These are phyloP conservation scores for Monosporascus ibericus DNA, from an alignment of 2,329 filamentous ascomycete species.

Conservation along the genomic window DNA sequence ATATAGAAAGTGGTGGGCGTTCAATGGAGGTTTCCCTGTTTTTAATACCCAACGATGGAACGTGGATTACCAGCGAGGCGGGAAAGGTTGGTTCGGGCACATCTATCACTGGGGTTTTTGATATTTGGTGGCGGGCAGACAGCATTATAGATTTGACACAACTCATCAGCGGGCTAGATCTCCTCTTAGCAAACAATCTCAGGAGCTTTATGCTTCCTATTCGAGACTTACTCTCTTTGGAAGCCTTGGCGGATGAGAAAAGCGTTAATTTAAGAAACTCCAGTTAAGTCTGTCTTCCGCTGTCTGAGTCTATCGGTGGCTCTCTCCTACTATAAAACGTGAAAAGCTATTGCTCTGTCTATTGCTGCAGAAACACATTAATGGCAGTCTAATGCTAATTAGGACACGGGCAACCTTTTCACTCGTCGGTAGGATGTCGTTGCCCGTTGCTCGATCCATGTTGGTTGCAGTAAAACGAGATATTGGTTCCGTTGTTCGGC, in stretches of 20 bases:
- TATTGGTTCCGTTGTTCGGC: too few species aligned
- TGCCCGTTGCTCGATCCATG: too few species aligned
- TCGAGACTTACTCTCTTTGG: background rate
- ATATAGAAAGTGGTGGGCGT: conserved; percentile 25
- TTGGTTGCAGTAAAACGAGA: too few species aligned
- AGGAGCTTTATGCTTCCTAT: background rate
- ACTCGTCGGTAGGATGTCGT: too few species aligned
- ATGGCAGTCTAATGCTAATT: too few species aligned
- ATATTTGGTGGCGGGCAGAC: conserved; percentile 9
- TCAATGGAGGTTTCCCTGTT: conserved; percentile 9
- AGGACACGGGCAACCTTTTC: too few species aligned
- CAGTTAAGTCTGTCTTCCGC: background rate
- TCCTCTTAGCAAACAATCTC: conserved; percentile 14
- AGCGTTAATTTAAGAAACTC: background rate
- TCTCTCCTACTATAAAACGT: background rate
- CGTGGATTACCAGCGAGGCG: background rate
- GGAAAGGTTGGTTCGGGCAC: background rate
- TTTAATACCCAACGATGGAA: background rate
- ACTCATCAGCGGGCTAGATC: conserved; percentile 24
- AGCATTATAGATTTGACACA: conserved; percentile 21
- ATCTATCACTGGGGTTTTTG: background rate
- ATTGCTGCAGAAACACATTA: too few species aligned
- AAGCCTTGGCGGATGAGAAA: background rate
- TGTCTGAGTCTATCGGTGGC: background rate
- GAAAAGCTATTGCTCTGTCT: background rate